Conservation (phyloP, 441 rosid species). For the Erodium moschatum region DNA sequence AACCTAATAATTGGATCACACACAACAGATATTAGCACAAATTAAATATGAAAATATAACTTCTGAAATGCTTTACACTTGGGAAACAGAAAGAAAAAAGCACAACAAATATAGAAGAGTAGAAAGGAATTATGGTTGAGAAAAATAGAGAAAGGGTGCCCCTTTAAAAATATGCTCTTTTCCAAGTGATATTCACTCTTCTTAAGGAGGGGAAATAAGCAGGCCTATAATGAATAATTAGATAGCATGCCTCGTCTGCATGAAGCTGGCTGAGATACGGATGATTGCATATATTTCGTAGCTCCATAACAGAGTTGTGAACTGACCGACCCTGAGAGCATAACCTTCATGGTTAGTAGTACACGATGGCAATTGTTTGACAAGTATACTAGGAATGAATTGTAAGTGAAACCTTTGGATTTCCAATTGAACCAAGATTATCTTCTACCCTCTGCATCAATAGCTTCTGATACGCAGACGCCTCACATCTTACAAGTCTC, state of each 20-base stretch:
- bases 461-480: slow-evolving; percentile 93
- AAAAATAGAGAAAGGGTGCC: slow-evolving; percentile 9
- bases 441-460: slow-evolving; percentile 93
- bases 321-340: slow-evolving; percentile 66
- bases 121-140: slow-evolving; percentile 10
- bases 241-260: slow-evolving; percentile 65
- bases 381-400: slow-evolving; percentile 7
- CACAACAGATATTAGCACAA: neutral
- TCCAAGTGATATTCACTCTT: slow-evolving; percentile 12
- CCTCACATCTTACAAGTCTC: slow-evolving; percentile 85
- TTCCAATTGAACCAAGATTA: slow-evolving; percentile 83
- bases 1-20: slow-evolving; percentile 35
- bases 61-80: neutral
- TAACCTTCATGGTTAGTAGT: slow-evolving; percentile 16
- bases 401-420: slow-evolving; percentile 50
- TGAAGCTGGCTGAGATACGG: slow-evolving; percentile 97
- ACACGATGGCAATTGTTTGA: slow-evolving; percentile 8
- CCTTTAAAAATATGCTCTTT: neutral
- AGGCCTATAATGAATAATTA: slow-evolving; percentile 16
- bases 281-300: slow-evolving; percentile 92
- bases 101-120: slow-evolving; percentile 6
- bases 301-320: slow-evolving; percentile 97
- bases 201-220: slow-evolving; percentile 14
- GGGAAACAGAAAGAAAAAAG: slow-evolving; percentile 13
- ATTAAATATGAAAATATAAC: too few relatives aligned